Evolutionary conservation across 495 filamentous ascomycete genomes (phyloP), one percentile per base, ranked within the genome.

Genomic region (Physcia stellaris): DNA sequence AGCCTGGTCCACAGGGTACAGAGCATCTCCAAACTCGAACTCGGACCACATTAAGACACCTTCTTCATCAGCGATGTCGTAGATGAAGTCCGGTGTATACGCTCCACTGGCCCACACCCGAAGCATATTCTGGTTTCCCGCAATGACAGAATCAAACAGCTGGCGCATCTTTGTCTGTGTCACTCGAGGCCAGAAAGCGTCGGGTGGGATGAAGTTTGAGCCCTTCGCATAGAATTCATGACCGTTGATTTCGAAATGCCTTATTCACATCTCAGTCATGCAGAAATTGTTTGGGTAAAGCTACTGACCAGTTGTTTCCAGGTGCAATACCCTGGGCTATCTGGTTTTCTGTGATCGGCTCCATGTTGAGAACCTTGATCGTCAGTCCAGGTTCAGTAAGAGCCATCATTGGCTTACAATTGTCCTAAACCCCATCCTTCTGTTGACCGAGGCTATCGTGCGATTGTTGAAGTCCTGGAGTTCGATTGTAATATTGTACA

Each of bases 1-100:
- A 0, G 52, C 58, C 3, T 59, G 46, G 32, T 72, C 51, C 0
- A 71, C 61, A 0, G 77, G 77, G 44, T 82, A 82, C 12, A 79
- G 48, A 0, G 73, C 65, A 53, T 77, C 74, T 20, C 71, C 70
- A 52, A 78, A 80, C 50, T 79, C 63, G 32, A 80, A 79, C 36
- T 80, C 77, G 35, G 67, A 75, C 77, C 77, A 82, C 4, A 82
- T 59, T 11, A 80, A 55, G 10, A 82, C 65, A 2, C 78, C 77
- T 42, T 63, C 59, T 50, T 80, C 68, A 44, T 82, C 77, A 5
- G 75, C 77, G 12, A 79, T 54, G 42, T 82, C 75, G 45, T 77
- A 80, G 35, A 82, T 76, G 38, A 75, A 79, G 48, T 80, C 77
- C 1, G 71, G 73, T 11, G 67, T 60, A 43, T 80, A 82, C 2